Evolutionary conservation across 441 rosid genomes (phyloP), one percentile per base, ranked within the genome.

Genomic region (Arabidopsis lyrata): DNA sequence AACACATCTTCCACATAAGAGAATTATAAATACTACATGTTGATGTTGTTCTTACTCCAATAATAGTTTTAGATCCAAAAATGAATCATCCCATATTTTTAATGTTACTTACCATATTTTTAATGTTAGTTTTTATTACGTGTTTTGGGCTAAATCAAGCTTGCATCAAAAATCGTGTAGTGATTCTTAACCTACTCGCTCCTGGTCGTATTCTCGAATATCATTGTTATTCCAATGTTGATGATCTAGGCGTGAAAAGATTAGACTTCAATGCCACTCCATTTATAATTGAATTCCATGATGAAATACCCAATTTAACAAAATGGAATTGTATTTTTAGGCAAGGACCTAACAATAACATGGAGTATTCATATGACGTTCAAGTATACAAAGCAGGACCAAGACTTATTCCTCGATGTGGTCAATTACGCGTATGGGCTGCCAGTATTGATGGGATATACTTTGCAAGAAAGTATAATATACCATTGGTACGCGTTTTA

Each of bases 401-500:
- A 34, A 59, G 18, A 47, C 3, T 70, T 4, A 7, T 70, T 27
- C 74, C 67, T 36, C 9, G 31, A 36, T 70, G 75, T 49, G 68
- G 60, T 3, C 75, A 70, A n/a, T 6, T 45, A 48, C 75, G 68
- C 16, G 0, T 18, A 24, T 70, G 75, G 75, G 24, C 32, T 27
- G 61, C 68, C 0, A 38, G 9, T 60, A 0, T 6, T 16, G 68
- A 70, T 60, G 75, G 75, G 0, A 70, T 70, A 24, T 70, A 70
- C 8, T 60, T 45, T 34, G 24, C 44, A 20, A 57, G 36, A 59
- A 15, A 47, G 11, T 4, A 4, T 16, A 15, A 47, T 47, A 8
- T 16, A 15, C 22, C 52, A 4, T 47, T 47, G 11, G 24, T n/a
- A 5, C 47, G 47, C 3, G 47, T 5, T 5, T 41, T 41, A 41